Evolutionary conservation across 805 yeast genomes (phyloP), one percentile per base, ranked within the genome.

Genomic region (Candida ovalis): DNA sequence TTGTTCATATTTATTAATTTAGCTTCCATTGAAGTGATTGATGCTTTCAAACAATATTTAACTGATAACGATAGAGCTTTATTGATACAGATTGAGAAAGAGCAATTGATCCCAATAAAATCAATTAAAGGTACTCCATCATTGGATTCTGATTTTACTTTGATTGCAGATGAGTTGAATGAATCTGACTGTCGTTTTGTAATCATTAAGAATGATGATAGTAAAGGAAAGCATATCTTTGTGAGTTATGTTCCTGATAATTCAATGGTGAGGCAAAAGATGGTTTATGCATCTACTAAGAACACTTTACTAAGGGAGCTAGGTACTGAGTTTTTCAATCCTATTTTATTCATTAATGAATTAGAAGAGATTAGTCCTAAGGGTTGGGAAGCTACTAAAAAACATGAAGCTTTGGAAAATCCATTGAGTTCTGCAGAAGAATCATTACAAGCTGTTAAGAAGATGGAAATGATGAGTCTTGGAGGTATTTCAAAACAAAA

Each of bases 271-370:
- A 78, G 90, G 49, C 75, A 78, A 48, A 94, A 92, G 65, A 94
- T 94, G 97, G 73, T 94, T 43, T 94, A 91, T 64, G 98, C 98
- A 4, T 88, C 97, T 2, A 83, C 95, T 10, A 88, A 88, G 52
- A 85, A 81, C 63, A 81, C 94, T 1, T 67, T 94, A 33, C 69
- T 87, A 47, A 80, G 86, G 56, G 84, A 85, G 52, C 72, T 92
- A 36, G 97, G 97, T 4, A 59, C 71, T 17, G 76, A 75, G 48
- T 68, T 70, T 46, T 78, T 83, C 64, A 60, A 70, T 36, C 75
- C 76, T 2, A 69, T 75, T 43, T 61, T 84, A 7, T 75, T 77
- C 50, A 72, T 84, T 68, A 82, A 86, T 38, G 81, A 77, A 28
- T 58, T 74, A 37, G 76, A 71, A 8, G 95, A 83, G 58, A 62